Evolutionary conservation across 2,329 filamentous ascomycete genomes (phyloP).

Genomic region (Ceratocystis smalleyi): DNA sequence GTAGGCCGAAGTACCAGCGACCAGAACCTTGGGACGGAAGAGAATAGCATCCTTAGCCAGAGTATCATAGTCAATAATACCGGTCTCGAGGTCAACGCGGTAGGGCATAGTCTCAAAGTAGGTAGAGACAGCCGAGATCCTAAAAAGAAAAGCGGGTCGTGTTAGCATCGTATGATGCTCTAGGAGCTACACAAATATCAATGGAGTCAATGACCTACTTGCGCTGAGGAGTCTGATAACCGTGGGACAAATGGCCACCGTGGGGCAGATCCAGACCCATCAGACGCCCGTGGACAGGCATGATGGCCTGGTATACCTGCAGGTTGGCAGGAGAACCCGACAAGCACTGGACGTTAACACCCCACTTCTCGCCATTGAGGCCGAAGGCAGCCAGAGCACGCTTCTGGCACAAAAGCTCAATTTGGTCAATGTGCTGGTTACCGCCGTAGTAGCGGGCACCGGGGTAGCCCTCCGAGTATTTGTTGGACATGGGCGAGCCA

Average conservation of each 20-base stretch:
- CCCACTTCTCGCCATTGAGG: conserved; percentile 78
- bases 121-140: conserved; percentile 90
- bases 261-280: conserved; percentile 95
- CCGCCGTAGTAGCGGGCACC: conserved; percentile 98
- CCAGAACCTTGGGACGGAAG: conserved; percentile 90
- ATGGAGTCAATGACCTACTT: conserved; percentile 42
- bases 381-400: conserved; percentile 86
- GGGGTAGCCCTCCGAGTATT: conserved; percentile 98
- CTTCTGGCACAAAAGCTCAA: conserved; percentile 88
- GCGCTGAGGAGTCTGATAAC: conserved; percentile 88
- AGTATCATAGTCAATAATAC: conserved; percentile 91
- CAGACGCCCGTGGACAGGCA: conserved; percentile 85
- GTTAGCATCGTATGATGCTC: background rate
- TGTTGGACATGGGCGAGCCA: conserved; percentile 91
- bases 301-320: conserved; percentile 94
- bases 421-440: conserved; percentile 96
- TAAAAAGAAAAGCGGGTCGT: conserved; percentile 21
- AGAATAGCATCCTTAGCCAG: conserved; percentile 80
- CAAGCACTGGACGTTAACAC: conserved; percentile 94
- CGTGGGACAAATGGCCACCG: conserved; percentile 87
- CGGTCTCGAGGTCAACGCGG: conserved; percentile 73
- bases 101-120: conserved; percentile 99
- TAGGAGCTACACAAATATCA: no score
- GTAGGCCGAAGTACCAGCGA: conserved; percentile 95
- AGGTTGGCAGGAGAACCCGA: conserved; percentile 91